Evolutionary conservation across 1,284 basidiomycete species (phyloP).

Genomic region (Phylloporus gajari): DNA sequence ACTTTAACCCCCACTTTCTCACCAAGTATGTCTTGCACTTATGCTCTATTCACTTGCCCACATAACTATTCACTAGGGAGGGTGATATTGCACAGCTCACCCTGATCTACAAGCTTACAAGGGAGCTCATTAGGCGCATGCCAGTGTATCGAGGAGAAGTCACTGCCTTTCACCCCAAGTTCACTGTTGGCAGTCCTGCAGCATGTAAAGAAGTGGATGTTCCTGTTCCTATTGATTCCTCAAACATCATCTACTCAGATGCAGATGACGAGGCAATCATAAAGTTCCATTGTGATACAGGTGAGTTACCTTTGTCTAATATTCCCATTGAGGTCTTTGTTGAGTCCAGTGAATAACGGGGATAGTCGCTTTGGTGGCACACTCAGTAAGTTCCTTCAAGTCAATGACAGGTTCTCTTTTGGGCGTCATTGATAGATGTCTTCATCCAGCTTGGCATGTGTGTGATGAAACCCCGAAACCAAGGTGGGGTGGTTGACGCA

Average conservation of each 20-base stretch:
- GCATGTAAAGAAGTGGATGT: slow-evolving; percentile 41
- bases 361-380: too few relatives aligned
- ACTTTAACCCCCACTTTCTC: slow-evolving; percentile 30
- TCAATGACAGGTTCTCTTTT: too few relatives aligned
- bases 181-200: slow-evolving; percentile 58
- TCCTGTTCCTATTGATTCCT: slow-evolving; percentile 54
- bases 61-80: slow-evolving; percentile 11
- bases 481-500: slow-evolving; percentile 42
- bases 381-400: too few relatives aligned
- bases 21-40: slow-evolving; percentile 17
- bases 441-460: slow-evolving; percentile 41
- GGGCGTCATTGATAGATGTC: background rate
- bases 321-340: too few relatives aligned
- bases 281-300: slow-evolving; percentile 47
- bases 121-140: slow-evolving; percentile 56
- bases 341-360: too few relatives aligned
- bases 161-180: slow-evolving; percentile 57
- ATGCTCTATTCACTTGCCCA: too few relatives aligned
- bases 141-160: slow-evolving; percentile 65
- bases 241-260: slow-evolving; percentile 61
- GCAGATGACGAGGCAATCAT: slow-evolving; percentile 68
- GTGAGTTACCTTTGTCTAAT: slow-evolving; percentile 46
- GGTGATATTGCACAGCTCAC: slow-evolving; percentile 24
- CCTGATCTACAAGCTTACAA: slow-evolving; percentile 30
- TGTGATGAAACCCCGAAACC: slow-evolving; percentile 41